Evolutionary conservation across 495 filamentous ascomycete species (phyloP), one percentile per base, ranked within the genome.

Genomic region (Penicillium taxi): DNA sequence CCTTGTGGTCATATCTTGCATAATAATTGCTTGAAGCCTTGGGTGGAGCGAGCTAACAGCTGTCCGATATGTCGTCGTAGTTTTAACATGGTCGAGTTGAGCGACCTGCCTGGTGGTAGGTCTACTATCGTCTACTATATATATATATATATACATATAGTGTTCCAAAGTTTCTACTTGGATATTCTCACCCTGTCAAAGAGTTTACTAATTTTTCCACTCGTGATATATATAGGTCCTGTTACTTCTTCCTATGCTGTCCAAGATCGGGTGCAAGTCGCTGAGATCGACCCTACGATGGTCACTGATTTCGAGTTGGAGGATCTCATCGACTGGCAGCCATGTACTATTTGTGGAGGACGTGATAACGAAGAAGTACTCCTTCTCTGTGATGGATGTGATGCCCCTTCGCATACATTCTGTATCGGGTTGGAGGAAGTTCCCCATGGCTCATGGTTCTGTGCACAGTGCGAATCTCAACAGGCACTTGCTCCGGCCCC

Each of bases 41-140:
- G 91, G 91, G 85, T 83, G 20, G 86, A 91, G 63, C 79, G 90
- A 53, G 90, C 93, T 38, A 99, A 96, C 62, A 95, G 87, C 55
- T 99, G 91, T 55, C 91, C 91, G 9, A 93, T 96, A 58, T 99
- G 91, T 59, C 84, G 91, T 39, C 81, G 82, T 50, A 81, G 69
- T 48, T 96, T 96, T 65, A 86, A 96, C 60, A 58, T 79, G 48
- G 93, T 96, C 37, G 78, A 89, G 53, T 80, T 96, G 36, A 83
- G 77, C 49, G 76, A 82, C 41, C 74, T 68, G 38, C 58, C 84
- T 55, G 81, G 81, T 70, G 86, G 87, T 93, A 73, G 62, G 76
- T 70, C 27, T 9, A n/a, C n/a, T n/a, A n/a, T n/a, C n/a, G n/a
- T n/a, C n/a, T n/a, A n/a, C n/a, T n/a, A n/a, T n/a, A n/a, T n/a